Conservation (phyloP, 2,329 filamentous ascomycete genomes). For the Drechslerella stenobrocha region DNA sequence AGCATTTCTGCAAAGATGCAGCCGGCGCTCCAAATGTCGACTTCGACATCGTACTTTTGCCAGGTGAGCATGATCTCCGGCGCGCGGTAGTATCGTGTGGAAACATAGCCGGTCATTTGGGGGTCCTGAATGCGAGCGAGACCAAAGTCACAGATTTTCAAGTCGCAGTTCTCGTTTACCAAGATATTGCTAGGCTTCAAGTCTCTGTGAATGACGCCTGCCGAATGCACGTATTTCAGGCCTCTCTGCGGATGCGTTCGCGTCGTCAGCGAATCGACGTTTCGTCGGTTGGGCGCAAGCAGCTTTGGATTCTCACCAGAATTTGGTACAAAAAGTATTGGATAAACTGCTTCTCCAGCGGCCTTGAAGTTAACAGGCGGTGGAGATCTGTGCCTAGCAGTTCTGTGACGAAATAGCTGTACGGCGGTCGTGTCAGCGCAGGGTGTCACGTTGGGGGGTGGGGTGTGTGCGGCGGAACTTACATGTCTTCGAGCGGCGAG, state of each 20-base stretch:
- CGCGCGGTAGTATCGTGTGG: conserved; percentile 96
- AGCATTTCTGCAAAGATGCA: conserved; percentile 99
- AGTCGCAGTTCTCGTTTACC: conserved; percentile 98
- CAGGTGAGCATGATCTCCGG: conserved; percentile 99
- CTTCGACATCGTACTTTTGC: conserved; percentile 99
- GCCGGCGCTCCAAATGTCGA: conserved; percentile 98
- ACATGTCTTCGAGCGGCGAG: conserved; percentile 98
- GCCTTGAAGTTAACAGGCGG: conserved; percentile 88
- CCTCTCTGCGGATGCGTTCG: conserved; percentile 68
- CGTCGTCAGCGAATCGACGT: conserved; percentile 1
- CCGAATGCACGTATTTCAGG: conserved; percentile 98
- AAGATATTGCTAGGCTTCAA: conserved; percentile 98
- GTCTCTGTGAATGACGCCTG: conserved; percentile 95
- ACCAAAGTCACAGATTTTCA: conserved; percentile 99
- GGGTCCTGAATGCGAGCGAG: conserved; percentile 96
- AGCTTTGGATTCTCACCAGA: conserved; percentile 66
- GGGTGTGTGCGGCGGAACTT: conserved; percentile 55
- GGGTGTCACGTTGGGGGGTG: too few species aligned
- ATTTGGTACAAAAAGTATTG: conserved; percentile 99
- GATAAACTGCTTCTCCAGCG: conserved; percentile 98
- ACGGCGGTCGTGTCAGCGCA: background rate
- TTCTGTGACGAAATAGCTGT: conserved; percentile 95
- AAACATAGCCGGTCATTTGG: conserved; percentile 99
- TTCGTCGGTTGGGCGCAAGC: background rate
- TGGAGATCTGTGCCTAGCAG: conserved; percentile 95